Percentiles rank a stretch among this genome's conserved stretches.
Conservation (phyloP, 306 rosid species). For the Prunus davidiana region DNA sequence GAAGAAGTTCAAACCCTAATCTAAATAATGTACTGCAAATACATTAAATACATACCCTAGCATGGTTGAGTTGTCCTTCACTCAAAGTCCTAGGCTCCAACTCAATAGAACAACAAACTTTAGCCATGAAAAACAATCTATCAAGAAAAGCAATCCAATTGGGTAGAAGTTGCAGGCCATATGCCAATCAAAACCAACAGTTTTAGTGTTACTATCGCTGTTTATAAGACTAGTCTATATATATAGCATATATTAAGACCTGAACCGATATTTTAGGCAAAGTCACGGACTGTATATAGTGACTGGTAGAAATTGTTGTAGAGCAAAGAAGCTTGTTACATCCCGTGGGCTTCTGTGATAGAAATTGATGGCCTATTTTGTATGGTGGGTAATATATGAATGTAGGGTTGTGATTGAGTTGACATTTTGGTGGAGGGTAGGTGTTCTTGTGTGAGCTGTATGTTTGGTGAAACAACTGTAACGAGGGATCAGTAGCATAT, state of each 20-base stretch:
- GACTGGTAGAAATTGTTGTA: too few relatives aligned
- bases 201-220: not conserved
- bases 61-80: slow-evolving; percentile 54
- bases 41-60: slow-evolving; percentile 41
- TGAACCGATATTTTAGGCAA: not conserved
- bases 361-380: too few relatives aligned
- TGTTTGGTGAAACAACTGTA: slow-evolving; percentile 9
- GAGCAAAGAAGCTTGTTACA: too few relatives aligned
- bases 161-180: slow-evolving; percentile 7
- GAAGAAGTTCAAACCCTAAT: not conserved
- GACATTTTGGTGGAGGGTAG: not conserved
- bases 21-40: too few relatives aligned
- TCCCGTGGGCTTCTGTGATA: too few relatives aligned
- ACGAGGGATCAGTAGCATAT: not conserved
- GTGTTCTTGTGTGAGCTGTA: slow-evolving; percentile 5
- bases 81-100: slow-evolving; percentile 74
- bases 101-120: slow-evolving; percentile 62
- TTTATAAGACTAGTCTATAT: not conserved
- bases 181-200: slow-evolving; percentile 25
- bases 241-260: not conserved
- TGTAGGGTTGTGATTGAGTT: not conserved
- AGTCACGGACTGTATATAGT: too few relatives aligned
- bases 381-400: too few relatives aligned
- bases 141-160: slow-evolving; percentile 18
- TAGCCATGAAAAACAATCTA: slow-evolving; percentile 38